Evolutionary conservation across 164 flowering plant species (phyloP).

Genomic region (Magnolia kwangsiensis): DNA sequence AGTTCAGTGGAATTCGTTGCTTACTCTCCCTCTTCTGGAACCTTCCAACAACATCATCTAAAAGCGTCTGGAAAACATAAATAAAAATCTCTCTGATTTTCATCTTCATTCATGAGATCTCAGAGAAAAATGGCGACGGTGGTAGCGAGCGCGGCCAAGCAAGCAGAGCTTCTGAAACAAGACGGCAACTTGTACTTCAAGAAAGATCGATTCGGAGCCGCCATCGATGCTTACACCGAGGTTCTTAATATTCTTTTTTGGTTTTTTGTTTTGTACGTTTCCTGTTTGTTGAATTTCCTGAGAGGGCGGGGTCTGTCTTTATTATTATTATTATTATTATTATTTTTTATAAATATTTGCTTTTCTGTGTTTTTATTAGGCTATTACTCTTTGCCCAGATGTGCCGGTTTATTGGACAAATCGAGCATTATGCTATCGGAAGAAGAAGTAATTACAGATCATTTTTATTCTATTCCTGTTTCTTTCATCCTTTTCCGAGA

Average conservation of each 20-base stretch:
- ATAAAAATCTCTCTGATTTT: background rate
- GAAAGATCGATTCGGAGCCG: conserved; percentile 66
- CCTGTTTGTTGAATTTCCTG: background rate
- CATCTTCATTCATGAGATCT: background rate
- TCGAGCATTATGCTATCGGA: conserved; percentile 84
- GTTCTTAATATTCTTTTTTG: conserved; percentile 23
- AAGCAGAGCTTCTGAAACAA: conserved; percentile 58
- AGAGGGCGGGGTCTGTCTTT: background rate
- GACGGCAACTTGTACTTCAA: conserved; percentile 65
- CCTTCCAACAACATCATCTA: background rate
- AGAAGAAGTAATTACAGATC: conserved; percentile 51
- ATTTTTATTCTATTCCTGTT: background rate
- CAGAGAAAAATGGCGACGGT: conserved; percentile 23
- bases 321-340: background rate
- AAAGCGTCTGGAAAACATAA: no score
- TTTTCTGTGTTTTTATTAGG: conserved; percentile 38
- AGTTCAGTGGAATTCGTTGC: background rate
- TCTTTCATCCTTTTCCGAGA: background rate
- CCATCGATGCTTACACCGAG: conserved; percentile 94
- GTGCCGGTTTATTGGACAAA: conserved; percentile 85
- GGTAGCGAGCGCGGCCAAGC: conserved; percentile 29
- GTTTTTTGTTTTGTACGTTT: background rate
- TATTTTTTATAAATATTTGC: background rate
- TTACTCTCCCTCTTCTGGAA: background rate
- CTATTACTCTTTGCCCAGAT: conserved; percentile 82